Evolutionary conservation across 768 basidiomycete genomes (phyloP).

Genomic region (Boletales sp.): DNA sequence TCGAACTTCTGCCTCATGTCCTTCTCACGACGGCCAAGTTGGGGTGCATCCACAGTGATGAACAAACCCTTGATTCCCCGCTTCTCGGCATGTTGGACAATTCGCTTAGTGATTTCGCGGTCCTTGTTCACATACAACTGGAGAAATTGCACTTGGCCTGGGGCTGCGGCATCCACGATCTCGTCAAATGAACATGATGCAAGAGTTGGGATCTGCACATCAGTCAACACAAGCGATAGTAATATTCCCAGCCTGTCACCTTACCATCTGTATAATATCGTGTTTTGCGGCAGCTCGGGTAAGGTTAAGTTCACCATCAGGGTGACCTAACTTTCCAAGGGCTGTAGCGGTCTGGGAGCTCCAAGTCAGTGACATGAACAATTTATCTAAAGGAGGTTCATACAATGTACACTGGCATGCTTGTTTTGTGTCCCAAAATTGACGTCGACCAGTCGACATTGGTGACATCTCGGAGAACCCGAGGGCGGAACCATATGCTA

Average conservation of each 20-base stretch:
- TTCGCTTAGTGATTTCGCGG: slow-evolving; percentile 75
- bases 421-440: slow-evolving; percentile 72
- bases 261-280: slow-evolving; percentile 70
- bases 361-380: slow-evolving; percentile 2
- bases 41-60: slow-evolving; percentile 97
- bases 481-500: slow-evolving; percentile 89
- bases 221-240: background rate
- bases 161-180: slow-evolving; percentile 79
- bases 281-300: slow-evolving; percentile 86
- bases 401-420: slow-evolving; percentile 82
- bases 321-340: slow-evolving; percentile 91
- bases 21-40: slow-evolving; percentile 90
- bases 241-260: background rate
- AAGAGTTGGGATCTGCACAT: slow-evolving; percentile 81
- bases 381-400: slow-evolving; percentile 10
- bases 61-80: slow-evolving; percentile 92
- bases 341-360: slow-evolving; percentile 68
- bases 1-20: slow-evolving; percentile 98
- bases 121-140: slow-evolving; percentile 94
- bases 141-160: slow-evolving; percentile 79
- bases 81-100: slow-evolving; percentile 86
- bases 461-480: slow-evolving; percentile 79
- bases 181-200: slow-evolving; percentile 97
- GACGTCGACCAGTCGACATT: slow-evolving; percentile 82
- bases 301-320: slow-evolving; percentile 89